Evolutionary conservation across 2,329 filamentous ascomycete species (phyloP), one percentile per base, ranked within the genome.

Genomic region (Lasiodiplodia hormozganensis): DNA sequence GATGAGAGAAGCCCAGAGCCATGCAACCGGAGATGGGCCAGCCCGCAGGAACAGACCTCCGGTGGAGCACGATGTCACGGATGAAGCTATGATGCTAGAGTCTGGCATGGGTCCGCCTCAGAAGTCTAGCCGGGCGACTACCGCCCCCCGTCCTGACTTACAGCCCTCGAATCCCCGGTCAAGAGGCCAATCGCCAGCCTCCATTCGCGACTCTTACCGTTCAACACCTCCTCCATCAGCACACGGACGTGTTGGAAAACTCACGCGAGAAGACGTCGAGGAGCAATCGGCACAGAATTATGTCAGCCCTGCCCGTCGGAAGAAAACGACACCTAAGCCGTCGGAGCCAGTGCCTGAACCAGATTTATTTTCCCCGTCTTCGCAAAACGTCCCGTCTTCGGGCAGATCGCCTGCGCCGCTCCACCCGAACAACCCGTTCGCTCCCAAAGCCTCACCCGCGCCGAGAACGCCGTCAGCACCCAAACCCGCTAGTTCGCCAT

Each of bases 221-320:
- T 60, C 65, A 31, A 68, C 54, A 8, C 65, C 65, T 23, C 43
- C 31, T 8, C 43, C 47, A 28, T 80, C 81, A 11, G 73, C 72
- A 34, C 53, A 40, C 75, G 40, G 72, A 76, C 65, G 54, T 36
- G 60, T n/a, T 38, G 82, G 86, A 10, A 89, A 90, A 67, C 83
- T 97, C 14, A 92, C 86, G 70, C 89, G 91, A 72, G 87, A 93
- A 75, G 87, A 88, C 0, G 85, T 91, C 12, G 94, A 97, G 75
- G 91, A 96, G 70, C 90, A 97, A 77, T 90, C 88, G 60, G 87
- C 92, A 16, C 89, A 96, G 73, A 92, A 90, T 36, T 97, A 98
- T 77, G 86, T 97, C 68, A 97, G 94, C 76, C 92, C 94, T 60
- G 92, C 92, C 25, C 87, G 94, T 72, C 88, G 94, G 75, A 95